Percentiles rank a stretch among this genome's conserved stretches.
These are phyloP conservation scores for Termitomyces titanicus DNA, from an alignment of 768 basidiomycete species.

Conservation along the genomic window DNA sequence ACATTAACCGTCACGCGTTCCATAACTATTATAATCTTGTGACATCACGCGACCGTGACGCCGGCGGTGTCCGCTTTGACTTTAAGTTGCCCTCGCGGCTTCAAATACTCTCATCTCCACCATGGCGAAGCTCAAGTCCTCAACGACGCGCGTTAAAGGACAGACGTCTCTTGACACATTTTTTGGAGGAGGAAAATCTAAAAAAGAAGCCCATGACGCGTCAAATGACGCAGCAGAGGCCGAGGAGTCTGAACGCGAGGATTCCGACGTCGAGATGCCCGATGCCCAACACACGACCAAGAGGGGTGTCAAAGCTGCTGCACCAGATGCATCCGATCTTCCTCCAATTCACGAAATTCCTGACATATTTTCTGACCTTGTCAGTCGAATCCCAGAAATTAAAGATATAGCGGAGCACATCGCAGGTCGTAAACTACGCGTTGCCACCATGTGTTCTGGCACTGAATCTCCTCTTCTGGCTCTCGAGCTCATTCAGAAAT, in stretches of 20 bases:
- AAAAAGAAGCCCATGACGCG: conserved; percentile 29
- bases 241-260: conserved; percentile 29
- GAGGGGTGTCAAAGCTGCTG: conserved; percentile 34
- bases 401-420: conserved; percentile 63
- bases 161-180: conserved; percentile 57
- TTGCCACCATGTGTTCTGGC: conserved; percentile 97
- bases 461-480: conserved; percentile 94
- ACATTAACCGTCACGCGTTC: no score
- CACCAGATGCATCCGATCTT: conserved; percentile 59
- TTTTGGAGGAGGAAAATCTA: conserved; percentile 40
- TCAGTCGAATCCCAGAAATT: conserved; percentile 62
- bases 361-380: conserved; percentile 74
- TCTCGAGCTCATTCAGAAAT: conserved; percentile 76
- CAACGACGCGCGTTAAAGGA: conserved; percentile 34
- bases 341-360: conserved; percentile 74
- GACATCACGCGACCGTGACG: conserved; percentile 22
- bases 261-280: conserved; percentile 34
- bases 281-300: conserved; percentile 20
- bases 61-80: background rate
- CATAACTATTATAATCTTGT: no score
- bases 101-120: conserved; percentile 7
- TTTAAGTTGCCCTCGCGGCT: background rate
- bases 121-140: conserved; percentile 48
- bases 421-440: conserved; percentile 78
- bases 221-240: conserved; percentile 24